These are phyloP conservation scores for Silene uniflora DNA, from an alignment of 148 eudicot species.

Conservation along the genomic window DNA sequence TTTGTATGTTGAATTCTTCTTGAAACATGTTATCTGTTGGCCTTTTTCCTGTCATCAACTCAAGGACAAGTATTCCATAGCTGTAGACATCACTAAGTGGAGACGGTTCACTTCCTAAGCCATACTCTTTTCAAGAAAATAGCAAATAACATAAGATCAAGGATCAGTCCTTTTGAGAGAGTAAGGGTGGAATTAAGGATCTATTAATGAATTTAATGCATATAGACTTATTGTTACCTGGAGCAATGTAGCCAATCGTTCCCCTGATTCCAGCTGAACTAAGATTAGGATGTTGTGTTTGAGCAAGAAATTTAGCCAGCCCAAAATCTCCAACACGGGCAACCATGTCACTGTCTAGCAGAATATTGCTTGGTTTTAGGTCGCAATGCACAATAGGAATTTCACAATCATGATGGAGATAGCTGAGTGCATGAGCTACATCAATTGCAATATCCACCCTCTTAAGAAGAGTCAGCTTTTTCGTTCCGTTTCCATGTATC, in stretches of 20 bases:
- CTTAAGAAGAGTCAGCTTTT: conserved; percentile 17
- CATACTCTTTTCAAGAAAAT: conserved; percentile 1
- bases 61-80: too few relatives aligned
- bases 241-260: conserved; percentile 36
- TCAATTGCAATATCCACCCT: conserved; percentile 29
- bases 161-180: not conserved
- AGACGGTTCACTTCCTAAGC: not conserved
- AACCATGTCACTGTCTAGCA: conserved; percentile 28
- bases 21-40: too few relatives aligned
- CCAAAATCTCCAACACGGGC: conserved; percentile 43
- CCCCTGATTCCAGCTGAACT: conserved; percentile 29
- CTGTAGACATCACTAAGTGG: too few relatives aligned
- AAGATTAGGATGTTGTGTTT: conserved; percentile 9
- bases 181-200: not conserved
- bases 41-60: too few relatives aligned
- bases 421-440: conserved; percentile 35
- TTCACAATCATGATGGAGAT: conserved; percentile 34
- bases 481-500: conserved; percentile 10
- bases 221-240: conserved; percentile 21
- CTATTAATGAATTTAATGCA: not conserved
- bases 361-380: conserved; percentile 37
- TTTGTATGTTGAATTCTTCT: too few relatives aligned
- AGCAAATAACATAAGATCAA: not conserved
- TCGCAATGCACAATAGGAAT: conserved; percentile 30
- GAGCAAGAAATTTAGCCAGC: conserved; percentile 22